A percentile compares a stretch with the other conserved stretches of the same genome.
Conservation (phyloP, 768 basidiomycete species). For the Hypholoma sublateritium region DNA sequence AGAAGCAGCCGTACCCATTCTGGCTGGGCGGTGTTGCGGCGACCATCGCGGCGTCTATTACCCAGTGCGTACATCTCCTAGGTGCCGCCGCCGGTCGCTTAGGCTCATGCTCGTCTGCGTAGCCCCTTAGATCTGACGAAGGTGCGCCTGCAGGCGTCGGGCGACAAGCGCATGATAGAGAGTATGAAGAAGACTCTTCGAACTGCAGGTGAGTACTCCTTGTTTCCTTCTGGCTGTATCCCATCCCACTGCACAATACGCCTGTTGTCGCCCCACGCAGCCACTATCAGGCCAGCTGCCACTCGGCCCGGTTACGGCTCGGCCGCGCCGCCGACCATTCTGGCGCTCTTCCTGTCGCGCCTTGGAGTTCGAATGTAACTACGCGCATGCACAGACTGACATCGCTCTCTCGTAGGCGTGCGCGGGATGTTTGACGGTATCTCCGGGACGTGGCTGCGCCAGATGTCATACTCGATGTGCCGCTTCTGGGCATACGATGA, state of each 20-base stretch:
- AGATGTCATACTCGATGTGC: slow-evolving; percentile 91
- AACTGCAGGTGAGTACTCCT: slow-evolving; percentile 57
- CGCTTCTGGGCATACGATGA: slow-evolving; percentile 93
- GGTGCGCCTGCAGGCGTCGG: slow-evolving; percentile 88
- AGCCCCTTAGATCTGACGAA: slow-evolving; percentile 89
- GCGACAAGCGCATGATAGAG: slow-evolving; percentile 88
- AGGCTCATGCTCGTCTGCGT: not conserved
- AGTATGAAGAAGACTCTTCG: slow-evolving; percentile 80
- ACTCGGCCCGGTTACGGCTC: too few species aligned
- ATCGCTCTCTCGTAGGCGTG: slow-evolving; percentile 35
- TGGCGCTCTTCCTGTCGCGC: not conserved
- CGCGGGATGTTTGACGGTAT: slow-evolving; percentile 86
- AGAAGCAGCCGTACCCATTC: slow-evolving; percentile 81
- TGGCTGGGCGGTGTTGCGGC: slow-evolving; percentile 86
- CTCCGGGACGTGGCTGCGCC: slow-evolving; percentile 84
- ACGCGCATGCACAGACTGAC: not conserved
- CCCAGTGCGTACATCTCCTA: slow-evolving; percentile 54
- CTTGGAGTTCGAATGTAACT: not conserved
- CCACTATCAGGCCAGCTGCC: too few species aligned
- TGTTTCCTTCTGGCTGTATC: slow-evolving; percentile 32
- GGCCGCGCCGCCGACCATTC: not conserved
- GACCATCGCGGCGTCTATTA: slow-evolving; percentile 86
- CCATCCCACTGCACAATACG: slow-evolving; percentile 16
- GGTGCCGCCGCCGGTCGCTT: not conserved
- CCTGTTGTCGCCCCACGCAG: too few species aligned